Base-by-base conservation (phyloP, 2,329 filamentous ascomycete genomes). In the Diaporthe destruens region DNA sequence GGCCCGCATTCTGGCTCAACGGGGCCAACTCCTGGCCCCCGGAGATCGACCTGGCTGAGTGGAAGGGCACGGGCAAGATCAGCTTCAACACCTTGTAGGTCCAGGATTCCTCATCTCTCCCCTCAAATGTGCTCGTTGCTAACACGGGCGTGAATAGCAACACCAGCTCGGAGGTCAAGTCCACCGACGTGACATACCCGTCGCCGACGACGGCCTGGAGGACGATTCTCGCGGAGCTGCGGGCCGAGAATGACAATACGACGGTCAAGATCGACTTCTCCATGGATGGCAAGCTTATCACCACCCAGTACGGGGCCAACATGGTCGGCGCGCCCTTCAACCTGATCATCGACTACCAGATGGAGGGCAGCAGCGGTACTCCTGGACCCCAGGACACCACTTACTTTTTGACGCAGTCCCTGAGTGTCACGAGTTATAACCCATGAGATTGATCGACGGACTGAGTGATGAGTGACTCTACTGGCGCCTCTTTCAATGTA, bases 1-100 rank as follows among this genome's bases (percentile, higher is more conserved):
- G 87, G 87, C 87, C 87, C 0, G 87, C 87, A 0, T 89, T 89
- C 76, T 89, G 87, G 87, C 78, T 88, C 9, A 88, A 86, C 2
- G 86, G 83, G 0, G 85, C 85, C 1, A 77, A 85, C 56, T 81
- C 83, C 3, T 89, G 87, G 87, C 87, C 87, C 3, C 87, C 87
- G 0, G 87, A 89, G 82, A 85, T 89, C 72, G 87, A 89, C 76
- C 82, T 89, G 77, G 87, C 87, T 0, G 87, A 89, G 77, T 89
- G 87, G 87, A 89, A 89, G 77, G 87, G 87, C 34, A 82, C 78
- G 51, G 86, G 86, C 23, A 84, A 86, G 74, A 86, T 88, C 74
- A 84, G 82, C 47, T 88, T 88, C 80, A 88, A 88, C 75, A 88
- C 86, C 0, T 85, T 86, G 61, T 66, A 53, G 6, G 61, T 65